Evolutionary conservation across 2,329 filamentous ascomycete species (phyloP).

Genomic region (Curvularia sp.): DNA sequence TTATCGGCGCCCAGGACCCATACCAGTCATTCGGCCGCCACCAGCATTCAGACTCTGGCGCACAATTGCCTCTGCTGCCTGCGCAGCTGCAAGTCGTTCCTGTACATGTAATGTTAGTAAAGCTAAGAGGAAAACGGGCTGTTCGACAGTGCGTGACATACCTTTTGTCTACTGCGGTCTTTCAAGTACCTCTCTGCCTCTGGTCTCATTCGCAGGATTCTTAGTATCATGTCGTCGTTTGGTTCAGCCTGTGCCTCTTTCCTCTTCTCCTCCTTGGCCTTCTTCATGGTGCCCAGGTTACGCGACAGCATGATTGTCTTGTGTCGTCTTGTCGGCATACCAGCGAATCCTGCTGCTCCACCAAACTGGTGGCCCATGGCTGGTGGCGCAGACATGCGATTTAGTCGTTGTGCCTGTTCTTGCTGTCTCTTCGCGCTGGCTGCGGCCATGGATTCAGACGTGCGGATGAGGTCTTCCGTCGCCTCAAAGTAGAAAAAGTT

Average conservation of each 20-base stretch:
- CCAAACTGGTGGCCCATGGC: slow-evolving; percentile 60
- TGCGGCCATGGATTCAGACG: slow-evolving; percentile 94
- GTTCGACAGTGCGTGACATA: slow-evolving; percentile 16
- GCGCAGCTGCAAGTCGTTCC: slow-evolving; percentile 86
- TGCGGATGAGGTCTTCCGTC: slow-evolving; percentile 88
- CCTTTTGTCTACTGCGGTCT: slow-evolving; percentile 87
- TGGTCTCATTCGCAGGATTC: slow-evolving; percentile 92
- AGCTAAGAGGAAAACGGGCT: not conserved
- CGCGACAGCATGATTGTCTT: slow-evolving; percentile 85
- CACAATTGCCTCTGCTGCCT: slow-evolving; percentile 93
- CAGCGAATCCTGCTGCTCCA: slow-evolving; percentile 64
- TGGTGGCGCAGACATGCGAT: slow-evolving; percentile 74
- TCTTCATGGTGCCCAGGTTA: slow-evolving; percentile 94
- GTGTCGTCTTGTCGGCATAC: slow-evolving; percentile 60
- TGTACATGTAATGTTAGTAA: slow-evolving; percentile 12
- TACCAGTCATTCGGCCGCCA: slow-evolving; percentile 58
- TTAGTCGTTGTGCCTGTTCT: slow-evolving; percentile 62
- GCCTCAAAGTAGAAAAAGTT: slow-evolving; percentile 99
- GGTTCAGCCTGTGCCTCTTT: slow-evolving; percentile 96
- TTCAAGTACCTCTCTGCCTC: slow-evolving; percentile 88
- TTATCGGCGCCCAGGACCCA: slow-evolving; percentile 15
- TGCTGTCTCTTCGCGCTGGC: slow-evolving; percentile 81
- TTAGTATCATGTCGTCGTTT: slow-evolving; percentile 96
- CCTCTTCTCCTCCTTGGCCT: slow-evolving; percentile 93
- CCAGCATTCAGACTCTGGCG: slow-evolving; percentile 80